A percentile compares a stretch with the other conserved stretches of the same genome.
Evolutionary conservation across 345 rosid species (phyloP).

Genomic region (Melastoma malabathricum): DNA sequence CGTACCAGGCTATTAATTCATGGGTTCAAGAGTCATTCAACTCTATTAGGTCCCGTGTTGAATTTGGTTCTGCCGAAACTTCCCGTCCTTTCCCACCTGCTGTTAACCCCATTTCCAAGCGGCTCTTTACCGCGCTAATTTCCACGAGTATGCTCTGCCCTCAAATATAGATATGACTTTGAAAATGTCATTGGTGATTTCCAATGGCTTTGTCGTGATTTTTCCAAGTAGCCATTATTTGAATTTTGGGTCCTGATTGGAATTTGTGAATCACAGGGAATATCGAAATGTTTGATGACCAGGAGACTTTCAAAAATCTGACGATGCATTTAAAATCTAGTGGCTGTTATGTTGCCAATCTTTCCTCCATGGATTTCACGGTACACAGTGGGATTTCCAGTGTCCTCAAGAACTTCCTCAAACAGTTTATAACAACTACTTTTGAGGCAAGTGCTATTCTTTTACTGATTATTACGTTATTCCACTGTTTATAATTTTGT

Average conservation of each 20-base stretch:
- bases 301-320: slow-evolving; percentile 66
- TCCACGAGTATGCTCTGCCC: slow-evolving; percentile 59
- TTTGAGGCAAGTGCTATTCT: slow-evolving; percentile 50
- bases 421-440: slow-evolving; percentile 51
- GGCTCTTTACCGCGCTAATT: slow-evolving; percentile 56
- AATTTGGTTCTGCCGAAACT: slow-evolving; percentile 31
- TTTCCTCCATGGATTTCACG: slow-evolving; percentile 66
- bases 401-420: slow-evolving; percentile 65
- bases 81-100: slow-evolving; percentile 47
- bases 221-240: background rate
- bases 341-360: slow-evolving; percentile 82
- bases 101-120: slow-evolving; percentile 44
- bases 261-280: slow-evolving; percentile 40
- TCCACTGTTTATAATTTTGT: background rate
- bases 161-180: background rate
- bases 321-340: slow-evolving; percentile 51
- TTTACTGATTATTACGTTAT: background rate
- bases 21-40: slow-evolving; percentile 65
- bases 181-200: background rate
- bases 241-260: slow-evolving; percentile 1
- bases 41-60: slow-evolving; percentile 28
- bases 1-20: slow-evolving; percentile 43
- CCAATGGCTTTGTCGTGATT: background rate
- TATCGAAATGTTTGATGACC: slow-evolving; percentile 91
- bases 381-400: slow-evolving; percentile 66